Conservation (phyloP, 2,329 filamentous ascomycete species). For the Botrytis pseudocinerea region DNA sequence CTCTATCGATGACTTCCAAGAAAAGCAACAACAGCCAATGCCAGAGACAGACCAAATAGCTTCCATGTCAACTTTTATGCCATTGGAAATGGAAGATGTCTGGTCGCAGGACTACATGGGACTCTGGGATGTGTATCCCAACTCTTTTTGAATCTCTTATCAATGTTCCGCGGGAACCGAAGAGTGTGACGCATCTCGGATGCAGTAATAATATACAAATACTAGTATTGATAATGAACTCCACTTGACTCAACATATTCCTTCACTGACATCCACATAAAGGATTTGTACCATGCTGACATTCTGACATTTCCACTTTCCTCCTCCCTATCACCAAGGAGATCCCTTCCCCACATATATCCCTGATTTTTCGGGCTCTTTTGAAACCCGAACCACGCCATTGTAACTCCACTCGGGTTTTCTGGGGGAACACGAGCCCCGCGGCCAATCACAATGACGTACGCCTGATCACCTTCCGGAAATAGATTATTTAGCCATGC, state of each 20-base stretch:
- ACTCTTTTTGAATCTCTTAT: not conserved
- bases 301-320: not conserved
- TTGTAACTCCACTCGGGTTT: not conserved
- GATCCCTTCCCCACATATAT: not conserved
- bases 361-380: not conserved
- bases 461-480: not conserved
- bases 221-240: not conserved
- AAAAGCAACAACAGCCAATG: conserved; percentile 2
- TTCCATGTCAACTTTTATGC: conserved; percentile 6
- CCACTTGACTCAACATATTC: not conserved
- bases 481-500: not conserved
- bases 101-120: conserved; percentile 21
- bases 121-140: conserved; percentile 16
- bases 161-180: not conserved
- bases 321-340: not conserved
- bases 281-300: conserved; percentile 1
- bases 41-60: not conserved
- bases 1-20: not conserved
- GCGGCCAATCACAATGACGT: not conserved
- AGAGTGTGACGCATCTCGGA: not conserved
- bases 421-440: not conserved
- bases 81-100: conserved; percentile 8
- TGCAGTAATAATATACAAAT: not conserved
- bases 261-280: not conserved
- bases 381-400: not conserved